Evolutionary conservation across 129 eudicot genomes (phyloP).

Genomic region (Flaveria brownii): DNA sequence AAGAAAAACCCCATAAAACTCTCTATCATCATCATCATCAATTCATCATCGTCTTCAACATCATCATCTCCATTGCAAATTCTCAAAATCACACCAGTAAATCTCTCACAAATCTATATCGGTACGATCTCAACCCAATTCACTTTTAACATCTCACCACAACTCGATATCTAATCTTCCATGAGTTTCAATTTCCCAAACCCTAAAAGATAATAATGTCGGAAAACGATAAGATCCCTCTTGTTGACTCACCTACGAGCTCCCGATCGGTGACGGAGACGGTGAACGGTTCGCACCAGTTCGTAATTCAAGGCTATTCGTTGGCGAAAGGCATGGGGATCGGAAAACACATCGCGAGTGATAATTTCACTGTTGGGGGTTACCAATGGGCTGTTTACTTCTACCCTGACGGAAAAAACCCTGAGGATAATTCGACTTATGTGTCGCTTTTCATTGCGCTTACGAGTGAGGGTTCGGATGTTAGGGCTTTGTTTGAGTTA

Average conservation of each 20-base stretch:
- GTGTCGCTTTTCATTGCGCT: conserved; percentile 55
- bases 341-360: conserved; percentile 49
- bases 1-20: background rate
- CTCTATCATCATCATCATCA: background rate
- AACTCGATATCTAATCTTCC: background rate
- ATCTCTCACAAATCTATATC: background rate
- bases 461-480: conserved; percentile 54
- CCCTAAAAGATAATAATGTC: background rate
- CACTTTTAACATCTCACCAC: background rate
- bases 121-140: background rate
- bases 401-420: conserved; percentile 60
- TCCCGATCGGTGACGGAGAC: conserved; percentile 37
- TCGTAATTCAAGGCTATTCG: conserved; percentile 51
- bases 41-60: background rate
- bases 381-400: conserved; percentile 53
- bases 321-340: conserved; percentile 52
- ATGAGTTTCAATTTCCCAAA: background rate
- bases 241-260: background rate
- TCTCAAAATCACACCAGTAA: background rate
- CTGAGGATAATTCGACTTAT: conserved; percentile 44
- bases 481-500: conserved; percentile 57
- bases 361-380: conserved; percentile 52
- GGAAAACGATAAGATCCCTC: background rate
- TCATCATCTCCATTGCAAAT: conserved; percentile 14
- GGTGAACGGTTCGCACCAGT: conserved; percentile 46